A percentile compares a stretch with the other conserved stretches of the same genome.
phyloP scores from a whole-genome alignment of 257 asterid species.

The Paulownia fortunei region DNA sequence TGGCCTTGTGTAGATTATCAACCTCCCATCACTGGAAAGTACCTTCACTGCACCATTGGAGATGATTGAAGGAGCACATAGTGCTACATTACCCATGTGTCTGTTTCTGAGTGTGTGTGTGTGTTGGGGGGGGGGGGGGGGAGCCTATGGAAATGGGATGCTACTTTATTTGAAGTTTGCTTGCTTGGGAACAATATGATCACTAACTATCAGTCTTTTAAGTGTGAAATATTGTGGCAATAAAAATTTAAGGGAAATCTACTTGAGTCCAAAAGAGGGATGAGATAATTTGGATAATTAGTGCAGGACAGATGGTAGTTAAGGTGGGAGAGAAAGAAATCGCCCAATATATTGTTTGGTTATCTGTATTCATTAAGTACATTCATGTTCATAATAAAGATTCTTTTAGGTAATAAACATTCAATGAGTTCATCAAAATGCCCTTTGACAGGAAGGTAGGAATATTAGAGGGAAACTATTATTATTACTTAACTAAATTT shows the following conservation, averaged over 20 bases:
- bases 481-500: constrained; percentile 24
- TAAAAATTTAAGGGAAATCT: too few species aligned
- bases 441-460: constrained; percentile 29
- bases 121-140: too few species aligned
- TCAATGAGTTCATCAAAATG: constrained; percentile 26
- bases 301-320: constrained; percentile 17
- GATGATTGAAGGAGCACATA: constrained; percentile 52
- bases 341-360: background rate
- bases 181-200: too few species aligned
- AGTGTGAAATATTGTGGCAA: too few species aligned
- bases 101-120: too few species aligned
- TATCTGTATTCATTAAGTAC: constrained; percentile 29
- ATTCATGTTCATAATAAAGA: background rate
- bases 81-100: constrained; percentile 62
- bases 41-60: constrained; percentile 43
- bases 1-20: constrained; percentile 45
- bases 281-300: background rate
- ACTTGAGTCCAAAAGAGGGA: background rate
- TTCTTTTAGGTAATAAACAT: background rate
- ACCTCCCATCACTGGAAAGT: constrained; percentile 45
- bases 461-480: constrained; percentile 19
- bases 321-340: constrained; percentile 4
- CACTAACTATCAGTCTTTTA: too few species aligned
- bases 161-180: background rate
- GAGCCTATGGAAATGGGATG: background rate